phyloP scores from a whole-genome alignment of 2,329 filamentous ascomycete genomes.

The Monosporascus sp. region DNA sequence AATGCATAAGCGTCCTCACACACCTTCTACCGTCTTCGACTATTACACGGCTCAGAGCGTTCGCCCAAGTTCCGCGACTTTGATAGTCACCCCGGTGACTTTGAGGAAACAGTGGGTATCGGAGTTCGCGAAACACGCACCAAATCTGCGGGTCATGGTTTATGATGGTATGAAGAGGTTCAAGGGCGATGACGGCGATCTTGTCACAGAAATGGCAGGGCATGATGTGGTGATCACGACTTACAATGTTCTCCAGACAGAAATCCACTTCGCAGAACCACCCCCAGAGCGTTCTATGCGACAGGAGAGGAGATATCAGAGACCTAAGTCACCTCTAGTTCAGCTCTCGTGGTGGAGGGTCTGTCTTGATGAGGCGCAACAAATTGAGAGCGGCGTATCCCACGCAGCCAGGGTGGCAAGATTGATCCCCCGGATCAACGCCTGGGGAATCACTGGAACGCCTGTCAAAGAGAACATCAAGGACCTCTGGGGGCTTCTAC shows the following conservation, averaged over 20 bases:
- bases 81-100: conserved; percentile 55
- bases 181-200: conserved; percentile 29
- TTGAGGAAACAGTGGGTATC: conserved; percentile 57
- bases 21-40: conserved; percentile 24
- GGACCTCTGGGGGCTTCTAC: conserved; percentile 74
- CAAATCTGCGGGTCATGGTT: conserved; percentile 47
- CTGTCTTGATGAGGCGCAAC: conserved; percentile 75
- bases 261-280: conserved; percentile 70
- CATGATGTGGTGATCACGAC: conserved; percentile 60
- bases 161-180: conserved; percentile 46
- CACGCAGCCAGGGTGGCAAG: conserved; percentile 76
- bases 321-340: conserved; percentile 69
- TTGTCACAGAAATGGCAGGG: conserved; percentile 39
- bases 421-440: conserved; percentile 74
- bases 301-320: conserved; percentile 59
- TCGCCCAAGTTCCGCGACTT: conserved; percentile 46
- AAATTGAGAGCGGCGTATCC: conserved; percentile 85
- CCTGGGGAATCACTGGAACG: conserved; percentile 90
- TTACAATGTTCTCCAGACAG: conserved; percentile 66
- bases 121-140: conserved; percentile 55
- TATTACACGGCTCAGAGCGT: conserved; percentile 37
- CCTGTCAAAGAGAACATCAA: conserved; percentile 73
- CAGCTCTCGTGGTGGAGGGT: conserved; percentile 86
- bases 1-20: conserved; percentile 45
- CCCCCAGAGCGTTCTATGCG: conserved; percentile 65